Evolutionary conservation across 805 yeast species (phyloP), one percentile per base, ranked within the genome.

Genomic region (Yarrowia deformans): DNA sequence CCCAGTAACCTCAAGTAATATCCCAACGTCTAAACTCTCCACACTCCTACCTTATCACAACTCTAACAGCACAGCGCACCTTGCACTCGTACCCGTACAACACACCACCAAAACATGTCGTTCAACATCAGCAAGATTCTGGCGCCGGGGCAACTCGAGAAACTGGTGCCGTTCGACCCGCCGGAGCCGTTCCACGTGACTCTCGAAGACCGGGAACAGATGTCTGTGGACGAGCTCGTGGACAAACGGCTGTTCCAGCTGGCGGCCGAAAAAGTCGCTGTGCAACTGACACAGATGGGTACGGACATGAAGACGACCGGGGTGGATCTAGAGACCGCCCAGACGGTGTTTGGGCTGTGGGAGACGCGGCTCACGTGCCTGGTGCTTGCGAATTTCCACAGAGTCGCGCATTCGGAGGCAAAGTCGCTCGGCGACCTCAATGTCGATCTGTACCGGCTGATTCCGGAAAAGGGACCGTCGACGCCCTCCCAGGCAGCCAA

Each of bases 371-470:
- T 78, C 12, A 72, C 71, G 56, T 56, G 76, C 50, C 68, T 78
- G 46, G 70, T 78, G n/a, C 49, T 69, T n/a, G 74, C 77, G 29
- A 71, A 74, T 23, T 71, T 73, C 18, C 74, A 74, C 12, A 55
- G 70, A 18, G 75, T 76, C 0, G 81, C 80, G 3, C 74, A 75
- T 18, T 78, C 77, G 46, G 79, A 79, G 40, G 72, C 74, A 12
- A 69, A 69, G 3, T 68, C 71, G 40, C 70, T 80, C 6, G 73
- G 72, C 3, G 78, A 74, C n/a, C 70, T 79, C 10, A 72, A 72
- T 32, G 58, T 72, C 13, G 75, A 75, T 7, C 67, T 69, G 43
- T 72, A 73, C 61, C 68, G 74, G 0, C 45, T 68, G n/a, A 60
- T 60, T 29, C 67, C 66, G 9, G 70, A 67, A 9, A 71, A 68